A percentile compares a stretch with the other conserved stretches of the same genome.
Evolutionary conservation across 129 eudicot genomes (phyloP).

Genomic region (Flaveria robusta): DNA sequence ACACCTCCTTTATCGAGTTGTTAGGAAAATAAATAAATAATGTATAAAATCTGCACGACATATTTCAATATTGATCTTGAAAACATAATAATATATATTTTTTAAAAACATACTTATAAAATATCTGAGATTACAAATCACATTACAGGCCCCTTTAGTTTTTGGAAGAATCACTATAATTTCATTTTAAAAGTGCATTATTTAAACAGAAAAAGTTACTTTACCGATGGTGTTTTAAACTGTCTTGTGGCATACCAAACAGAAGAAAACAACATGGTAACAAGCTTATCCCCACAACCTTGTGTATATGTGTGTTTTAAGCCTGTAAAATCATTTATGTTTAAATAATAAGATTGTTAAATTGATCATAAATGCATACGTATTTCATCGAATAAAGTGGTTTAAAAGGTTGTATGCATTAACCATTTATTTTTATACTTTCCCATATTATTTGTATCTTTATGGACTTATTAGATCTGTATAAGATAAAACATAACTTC

Average conservation of each 20-base stretch:
- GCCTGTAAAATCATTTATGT: slow-evolving; percentile 4
- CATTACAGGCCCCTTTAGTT: no score
- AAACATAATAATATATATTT: background rate
- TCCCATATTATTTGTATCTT: no score
- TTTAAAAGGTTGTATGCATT: background rate
- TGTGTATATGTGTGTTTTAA: slow-evolving; percentile 22
- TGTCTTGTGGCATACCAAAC: background rate
- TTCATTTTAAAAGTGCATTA: background rate
- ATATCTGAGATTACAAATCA: background rate
- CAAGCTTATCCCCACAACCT: slow-evolving; percentile 33
- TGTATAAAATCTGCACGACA: background rate
- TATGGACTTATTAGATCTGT: no score
- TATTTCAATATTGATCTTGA: background rate
- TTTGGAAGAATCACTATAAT: background rate
- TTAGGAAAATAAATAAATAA: background rate
- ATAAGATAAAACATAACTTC: background rate
- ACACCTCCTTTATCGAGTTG: background rate
- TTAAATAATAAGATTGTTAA: background rate
- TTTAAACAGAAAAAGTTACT: slow-evolving; percentile 17
- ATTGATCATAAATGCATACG: background rate
- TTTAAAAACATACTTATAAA: background rate
- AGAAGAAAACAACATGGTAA: slow-evolving; percentile 28
- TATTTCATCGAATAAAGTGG: background rate
- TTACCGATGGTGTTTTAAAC: slow-evolving; percentile 6
- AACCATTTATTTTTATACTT: no score